Conservation (phyloP, 768 basidiomycete species). For the Mycena capillaripes region DNA sequence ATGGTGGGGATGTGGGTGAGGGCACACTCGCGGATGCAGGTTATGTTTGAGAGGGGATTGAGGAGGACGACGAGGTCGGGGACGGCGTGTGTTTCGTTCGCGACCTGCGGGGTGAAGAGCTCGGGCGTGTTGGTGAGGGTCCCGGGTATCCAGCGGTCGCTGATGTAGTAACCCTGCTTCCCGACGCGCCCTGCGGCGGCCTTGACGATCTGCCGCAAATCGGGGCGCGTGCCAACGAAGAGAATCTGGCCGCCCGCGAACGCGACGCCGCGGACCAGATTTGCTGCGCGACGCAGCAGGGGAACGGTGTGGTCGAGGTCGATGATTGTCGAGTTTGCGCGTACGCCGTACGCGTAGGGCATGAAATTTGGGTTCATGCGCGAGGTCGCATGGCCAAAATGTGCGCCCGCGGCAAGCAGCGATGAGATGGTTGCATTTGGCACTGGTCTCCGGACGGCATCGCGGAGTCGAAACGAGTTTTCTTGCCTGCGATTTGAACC, state of each 20-base stretch:
- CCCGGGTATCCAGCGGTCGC: conserved; percentile 95
- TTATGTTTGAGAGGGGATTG: conserved; percentile 88
- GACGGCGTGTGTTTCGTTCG: conserved; percentile 66
- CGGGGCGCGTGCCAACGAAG: conserved; percentile 91
- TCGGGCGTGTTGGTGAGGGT: conserved; percentile 90
- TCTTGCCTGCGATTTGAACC: conserved; percentile 84
- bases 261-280: conserved; percentile 86
- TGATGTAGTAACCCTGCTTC: conserved; percentile 85
- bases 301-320: conserved; percentile 96
- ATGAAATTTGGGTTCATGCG: conserved; percentile 92
- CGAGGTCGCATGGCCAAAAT: conserved; percentile 89
- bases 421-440: conserved; percentile 86
- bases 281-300: conserved; percentile 90
- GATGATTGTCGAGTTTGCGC: conserved; percentile 92
- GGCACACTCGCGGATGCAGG: conserved; percentile 93
- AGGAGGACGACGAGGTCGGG: conserved; percentile 95
- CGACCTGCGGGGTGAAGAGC: conserved; percentile 74
- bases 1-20: conserved; percentile 92
- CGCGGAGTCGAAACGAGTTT: conserved; percentile 81
- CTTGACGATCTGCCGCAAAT: conserved; percentile 80
- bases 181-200: conserved; percentile 87
- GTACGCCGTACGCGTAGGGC: conserved; percentile 93
- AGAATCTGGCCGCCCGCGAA: conserved; percentile 87
- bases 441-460: conserved; percentile 76
- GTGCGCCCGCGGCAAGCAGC: conserved; percentile 92